phyloP scores from a whole-genome alignment of 2,329 filamentous ascomycete genomes.

The Colletotrichum chrysophilum region DNA sequence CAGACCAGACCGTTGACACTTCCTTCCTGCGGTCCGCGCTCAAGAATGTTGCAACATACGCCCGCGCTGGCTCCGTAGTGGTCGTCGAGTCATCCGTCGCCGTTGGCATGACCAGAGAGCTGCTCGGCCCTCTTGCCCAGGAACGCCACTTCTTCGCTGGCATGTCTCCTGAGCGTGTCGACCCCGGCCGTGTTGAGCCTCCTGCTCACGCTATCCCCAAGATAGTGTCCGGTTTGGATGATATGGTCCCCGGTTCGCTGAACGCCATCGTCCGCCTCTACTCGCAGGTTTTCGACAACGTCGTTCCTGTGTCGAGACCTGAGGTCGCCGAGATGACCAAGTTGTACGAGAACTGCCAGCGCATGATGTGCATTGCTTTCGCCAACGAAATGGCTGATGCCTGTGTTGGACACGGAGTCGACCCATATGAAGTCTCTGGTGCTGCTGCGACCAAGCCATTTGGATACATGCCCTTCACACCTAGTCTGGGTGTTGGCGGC shows the following conservation, averaged over 20 bases:
- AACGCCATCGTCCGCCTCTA: slow-evolving; percentile 50
- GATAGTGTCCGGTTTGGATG: slow-evolving; percentile 56
- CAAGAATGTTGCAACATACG: slow-evolving; percentile 42
- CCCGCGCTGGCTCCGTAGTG: slow-evolving; percentile 48
- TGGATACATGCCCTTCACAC: slow-evolving; percentile 53
- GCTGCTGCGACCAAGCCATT: slow-evolving; percentile 59
- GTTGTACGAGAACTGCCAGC: slow-evolving; percentile 63
- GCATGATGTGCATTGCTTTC: slow-evolving; percentile 60
- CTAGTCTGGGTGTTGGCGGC: slow-evolving; percentile 56
- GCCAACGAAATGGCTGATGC: slow-evolving; percentile 63
- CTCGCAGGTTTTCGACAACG: slow-evolving; percentile 47
- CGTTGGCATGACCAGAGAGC: slow-evolving; percentile 57
- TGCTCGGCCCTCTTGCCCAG: slow-evolving; percentile 51
- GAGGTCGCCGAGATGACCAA: slow-evolving; percentile 65
- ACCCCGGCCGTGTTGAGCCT: slow-evolving; percentile 50
- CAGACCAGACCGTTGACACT: slow-evolving; percentile 52
- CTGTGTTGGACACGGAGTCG: slow-evolving; percentile 47
- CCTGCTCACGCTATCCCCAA: slow-evolving; percentile 53
- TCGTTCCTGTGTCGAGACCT: slow-evolving; percentile 54
- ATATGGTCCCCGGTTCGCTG: slow-evolving; percentile 49
- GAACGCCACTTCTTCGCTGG: slow-evolving; percentile 47
- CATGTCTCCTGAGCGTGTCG: slow-evolving; percentile 60
- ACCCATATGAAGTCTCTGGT: slow-evolving; percentile 54
- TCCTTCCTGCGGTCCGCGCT: slow-evolving; percentile 52
- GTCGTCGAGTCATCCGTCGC: slow-evolving; percentile 60